phyloP scores from a whole-genome alignment of 441 rosid species.

The Syzygium malaccense region DNA sequence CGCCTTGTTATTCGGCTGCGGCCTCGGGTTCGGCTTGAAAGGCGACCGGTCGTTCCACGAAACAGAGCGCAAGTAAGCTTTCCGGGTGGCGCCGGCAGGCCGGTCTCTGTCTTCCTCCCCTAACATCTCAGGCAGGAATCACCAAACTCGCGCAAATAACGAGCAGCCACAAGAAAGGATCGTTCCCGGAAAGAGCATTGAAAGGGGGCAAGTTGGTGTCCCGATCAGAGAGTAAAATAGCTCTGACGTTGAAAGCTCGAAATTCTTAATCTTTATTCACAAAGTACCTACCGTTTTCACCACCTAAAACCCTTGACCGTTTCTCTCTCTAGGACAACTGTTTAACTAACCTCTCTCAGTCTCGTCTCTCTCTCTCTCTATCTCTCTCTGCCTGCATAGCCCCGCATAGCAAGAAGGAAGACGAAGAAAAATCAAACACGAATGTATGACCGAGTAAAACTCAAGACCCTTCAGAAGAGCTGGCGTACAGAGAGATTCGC shows the following conservation, averaged over 20 bases:
- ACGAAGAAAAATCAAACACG: constrained; percentile 41
- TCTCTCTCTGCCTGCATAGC: background rate
- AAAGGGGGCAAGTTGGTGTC: constrained; percentile 15
- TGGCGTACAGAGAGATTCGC: background rate
- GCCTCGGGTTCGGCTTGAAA: constrained; percentile 28
- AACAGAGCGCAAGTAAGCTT: constrained; percentile 46
- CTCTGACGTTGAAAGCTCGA: constrained; percentile 3
- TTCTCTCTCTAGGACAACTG: constrained; percentile 1
- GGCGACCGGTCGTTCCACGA: constrained; percentile 68
- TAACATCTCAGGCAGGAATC: constrained; percentile 27
- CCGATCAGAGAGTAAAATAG: constrained; percentile 19
- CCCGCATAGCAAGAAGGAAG: background rate
- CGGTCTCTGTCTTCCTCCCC: constrained; percentile 37
- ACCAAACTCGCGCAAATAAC: constrained; percentile 16
- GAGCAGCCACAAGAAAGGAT: constrained; percentile 22
- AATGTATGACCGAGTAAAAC: constrained; percentile 38
- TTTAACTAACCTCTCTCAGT: background rate
- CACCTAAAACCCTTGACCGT: constrained; percentile 51
- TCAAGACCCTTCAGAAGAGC: background rate
- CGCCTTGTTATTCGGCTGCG: constrained; percentile 30
- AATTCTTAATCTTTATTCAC: background rate
- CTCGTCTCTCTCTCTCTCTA: background rate
- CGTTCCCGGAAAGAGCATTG: constrained; percentile 28
- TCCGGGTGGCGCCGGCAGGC: constrained; percentile 23
- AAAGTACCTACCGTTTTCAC: background rate